Base-by-base conservation (phyloP, 1,139 yeast species). In the Suhomyces atakaporum region DNA sequence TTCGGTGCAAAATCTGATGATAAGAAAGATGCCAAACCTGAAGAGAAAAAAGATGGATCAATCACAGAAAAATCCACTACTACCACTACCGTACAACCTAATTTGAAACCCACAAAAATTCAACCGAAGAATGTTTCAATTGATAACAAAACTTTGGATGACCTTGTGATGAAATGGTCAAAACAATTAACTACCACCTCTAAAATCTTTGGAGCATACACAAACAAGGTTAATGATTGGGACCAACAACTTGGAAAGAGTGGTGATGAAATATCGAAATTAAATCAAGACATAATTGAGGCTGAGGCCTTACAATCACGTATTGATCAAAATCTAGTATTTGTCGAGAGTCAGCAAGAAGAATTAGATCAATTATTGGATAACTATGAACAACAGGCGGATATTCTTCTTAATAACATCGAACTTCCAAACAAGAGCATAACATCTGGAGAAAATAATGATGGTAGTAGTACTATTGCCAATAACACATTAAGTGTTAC, bases 91-190 rank as follows among this genome's bases (percentile, higher is more conserved):
- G 46, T 56, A 9, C 59, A 53, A 33, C 63, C 66, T 16, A 58
- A 49, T 30, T 64, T 47, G 53, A 75, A 66, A 51, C 73, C 71
- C 16, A 70, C 75, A 26, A 73, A 69, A 33, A 72, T 81, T 16
- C 80, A 78, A 47, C 82, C 88, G 11, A 73, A 78, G 35, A 85
- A 89, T 18, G 78, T 88, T 3, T 84, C 95, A 7, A 74, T 94
- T 33, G 89, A 86, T 51, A 92, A 92, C 63, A 88, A 88, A 57
- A 88, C 96, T 1, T 70, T 94, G 57, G 98, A 92, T 53, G 98
- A 92, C 57, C 75, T 92, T 46, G 85, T 94, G 35, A 78, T 89
- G 21, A 89, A 85, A 61, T 94, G 98, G 99, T 85, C 97, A 1
- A 79, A 80, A 40, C 95, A 94, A 50, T 66, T 92, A 43, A 73